A percentile compares a stretch with the other conserved stretches of the same genome.
Conservation (phyloP, 768 basidiomycete genomes). For the Serendipita sp. region DNA sequence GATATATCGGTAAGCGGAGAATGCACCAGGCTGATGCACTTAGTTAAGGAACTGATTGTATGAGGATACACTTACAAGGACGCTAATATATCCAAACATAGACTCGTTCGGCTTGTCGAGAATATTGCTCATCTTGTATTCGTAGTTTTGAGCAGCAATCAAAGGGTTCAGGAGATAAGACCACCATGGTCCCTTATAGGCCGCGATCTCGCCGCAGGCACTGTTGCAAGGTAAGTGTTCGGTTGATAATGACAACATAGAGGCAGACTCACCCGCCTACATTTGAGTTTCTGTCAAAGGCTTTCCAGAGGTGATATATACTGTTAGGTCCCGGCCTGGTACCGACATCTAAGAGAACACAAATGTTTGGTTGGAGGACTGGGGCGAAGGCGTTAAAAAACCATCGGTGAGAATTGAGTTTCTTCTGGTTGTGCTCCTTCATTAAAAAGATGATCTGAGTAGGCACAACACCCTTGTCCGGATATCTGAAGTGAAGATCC, state of each 20-base stretch:
- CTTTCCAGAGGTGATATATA: conserved; percentile 90
- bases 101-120: conserved; percentile 82
- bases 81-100: conserved; percentile 88
- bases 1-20: conserved; percentile 82
- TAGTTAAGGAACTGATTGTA: neutral
- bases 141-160: conserved; percentile 84
- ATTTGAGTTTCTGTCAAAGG: conserved; percentile 82
- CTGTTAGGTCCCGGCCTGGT: conserved; percentile 74
- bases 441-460: conserved; percentile 87
- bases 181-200: conserved; percentile 73
- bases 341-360: conserved; percentile 78
- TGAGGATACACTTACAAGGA: conserved; percentile 30
- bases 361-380: conserved; percentile 77
- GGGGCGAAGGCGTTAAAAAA: conserved; percentile 85
- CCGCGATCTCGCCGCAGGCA: conserved; percentile 92
- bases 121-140: conserved; percentile 92
- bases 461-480: conserved; percentile 67
- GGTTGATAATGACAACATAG: neutral
- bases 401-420: conserved; percentile 87
- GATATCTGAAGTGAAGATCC: conserved; percentile 64
- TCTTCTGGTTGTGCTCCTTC: conserved; percentile 88
- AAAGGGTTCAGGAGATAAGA: conserved; percentile 62
- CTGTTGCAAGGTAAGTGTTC: conserved; percentile 17
- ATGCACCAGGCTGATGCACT: conserved; percentile 51
- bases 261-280: conserved; percentile 40